These are phyloP conservation scores for Scedosporium minutisporum DNA, from an alignment of 2,329 filamentous ascomycete genomes.

Conservation along the genomic window DNA sequence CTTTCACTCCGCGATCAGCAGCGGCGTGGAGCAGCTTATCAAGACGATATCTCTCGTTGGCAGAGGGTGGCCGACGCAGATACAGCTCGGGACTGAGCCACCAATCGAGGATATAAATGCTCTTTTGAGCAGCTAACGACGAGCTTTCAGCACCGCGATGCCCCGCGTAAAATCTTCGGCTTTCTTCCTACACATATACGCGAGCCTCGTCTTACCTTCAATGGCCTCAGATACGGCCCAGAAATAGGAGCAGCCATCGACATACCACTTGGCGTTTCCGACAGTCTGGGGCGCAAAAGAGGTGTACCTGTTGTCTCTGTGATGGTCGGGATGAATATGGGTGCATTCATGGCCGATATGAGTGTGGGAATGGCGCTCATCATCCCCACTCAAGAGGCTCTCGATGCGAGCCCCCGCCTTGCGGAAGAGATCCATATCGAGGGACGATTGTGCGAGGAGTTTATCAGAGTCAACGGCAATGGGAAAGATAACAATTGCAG, in stretches of 20 bases:
- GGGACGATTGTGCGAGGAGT: background rate
- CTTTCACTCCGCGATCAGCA: constrained; percentile 71
- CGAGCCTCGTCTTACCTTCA: constrained; percentile 39
- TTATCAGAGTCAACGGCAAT: no score
- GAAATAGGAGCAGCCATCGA: constrained; percentile 77
- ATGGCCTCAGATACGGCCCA: constrained; percentile 74
- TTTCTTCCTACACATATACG: background rate
- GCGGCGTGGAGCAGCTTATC: constrained; percentile 76
- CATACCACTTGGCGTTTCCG: constrained; percentile 78
- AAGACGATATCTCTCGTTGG: constrained; percentile 74
- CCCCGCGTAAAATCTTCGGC: background rate
- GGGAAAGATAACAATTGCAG: no score
- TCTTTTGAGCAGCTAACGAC: constrained; percentile 54
- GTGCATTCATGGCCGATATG: constrained; percentile 30
- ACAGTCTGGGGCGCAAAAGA: constrained; percentile 66
- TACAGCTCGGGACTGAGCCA: constrained; percentile 87
- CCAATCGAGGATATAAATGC: constrained; percentile 82
- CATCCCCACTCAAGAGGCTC: constrained; percentile 14
- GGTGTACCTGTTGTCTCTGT: constrained; percentile 43
- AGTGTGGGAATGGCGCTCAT: constrained; percentile 35
- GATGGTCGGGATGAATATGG: constrained; percentile 29
- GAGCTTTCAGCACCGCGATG: background rate
- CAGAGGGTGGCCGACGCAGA: constrained; percentile 69
- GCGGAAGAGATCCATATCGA: constrained; percentile 25
- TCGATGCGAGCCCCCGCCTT: constrained; percentile 34